These are phyloP conservation scores for Raphanus hybrid DNA, from an alignment of 441 rosid species.

Conservation along the genomic window DNA sequence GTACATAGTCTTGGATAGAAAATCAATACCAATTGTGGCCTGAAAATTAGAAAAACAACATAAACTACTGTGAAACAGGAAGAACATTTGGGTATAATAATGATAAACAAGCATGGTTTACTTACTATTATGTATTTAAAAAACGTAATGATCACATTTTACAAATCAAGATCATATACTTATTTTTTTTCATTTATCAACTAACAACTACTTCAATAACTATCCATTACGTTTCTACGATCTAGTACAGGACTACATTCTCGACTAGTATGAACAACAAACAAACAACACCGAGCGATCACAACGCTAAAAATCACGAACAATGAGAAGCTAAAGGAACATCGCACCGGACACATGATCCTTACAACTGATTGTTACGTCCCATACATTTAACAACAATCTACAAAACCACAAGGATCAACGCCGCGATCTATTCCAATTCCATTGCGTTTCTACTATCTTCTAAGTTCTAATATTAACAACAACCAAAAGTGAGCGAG, in stretches of 20 bases:
- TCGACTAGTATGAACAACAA: neutral
- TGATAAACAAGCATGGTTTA: neutral
- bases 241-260: neutral
- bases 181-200: neutral
- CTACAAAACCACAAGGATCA: neutral
- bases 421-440: no score
- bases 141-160: neutral
- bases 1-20: constrained; percentile 89
- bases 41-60: constrained; percentile 44
- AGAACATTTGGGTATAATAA: neutral
- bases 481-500: no score
- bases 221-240: neutral
- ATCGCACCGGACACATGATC: constrained; percentile 26
- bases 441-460: no score
- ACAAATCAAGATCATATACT: neutral
- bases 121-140: neutral
- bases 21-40: constrained; percentile 97
- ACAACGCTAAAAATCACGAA: neutral
- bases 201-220: neutral
- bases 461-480: no score
- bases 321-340: neutral
- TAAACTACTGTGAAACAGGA: constrained; percentile 1
- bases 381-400: neutral
- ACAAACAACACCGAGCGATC: neutral
- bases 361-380: constrained; percentile 9